Conservation (phyloP, 306 rosid species). For the Mucuna pruriens region DNA sequence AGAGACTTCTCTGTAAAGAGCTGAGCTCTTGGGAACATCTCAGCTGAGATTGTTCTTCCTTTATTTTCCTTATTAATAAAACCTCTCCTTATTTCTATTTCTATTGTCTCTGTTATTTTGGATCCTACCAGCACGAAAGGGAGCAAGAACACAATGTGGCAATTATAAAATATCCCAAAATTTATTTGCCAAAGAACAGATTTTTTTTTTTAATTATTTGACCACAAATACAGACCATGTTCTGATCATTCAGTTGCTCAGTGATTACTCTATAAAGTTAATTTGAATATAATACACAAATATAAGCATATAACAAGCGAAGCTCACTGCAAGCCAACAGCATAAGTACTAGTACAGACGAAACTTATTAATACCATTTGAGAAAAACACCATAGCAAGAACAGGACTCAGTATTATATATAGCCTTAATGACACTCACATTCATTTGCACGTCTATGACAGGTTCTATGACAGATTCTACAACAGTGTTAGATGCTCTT, state of each 20-base stretch:
- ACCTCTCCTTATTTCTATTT: neutral
- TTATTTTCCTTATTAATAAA: neutral
- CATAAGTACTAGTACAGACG: constrained; percentile 7
- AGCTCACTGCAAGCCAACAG: constrained; percentile 26
- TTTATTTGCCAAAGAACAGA: neutral
- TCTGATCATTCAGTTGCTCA: constrained; percentile 25
- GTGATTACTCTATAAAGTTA: constrained; percentile 14
- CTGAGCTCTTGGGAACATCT: neutral
- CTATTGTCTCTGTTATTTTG: neutral
- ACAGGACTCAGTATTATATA: constrained; percentile 5
- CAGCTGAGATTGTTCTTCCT: neutral
- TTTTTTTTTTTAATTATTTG: constrained; percentile 4
- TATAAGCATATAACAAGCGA: constrained; percentile 2
- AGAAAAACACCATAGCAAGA: neutral
- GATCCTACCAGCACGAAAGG: neutral
- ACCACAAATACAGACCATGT: neutral
- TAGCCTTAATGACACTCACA: constrained; percentile 58
- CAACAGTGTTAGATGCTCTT: constrained; percentile 76
- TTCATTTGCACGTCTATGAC: constrained; percentile 81
- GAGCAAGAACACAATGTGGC: neutral
- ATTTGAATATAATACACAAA: constrained; percentile 10
- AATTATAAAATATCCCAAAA: constrained; percentile 19
- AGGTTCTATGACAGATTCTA: constrained; percentile 86
- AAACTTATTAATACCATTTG: constrained; percentile 20
- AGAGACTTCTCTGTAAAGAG: neutral